phyloP scores from a whole-genome alignment of 306 rosid species.

The Hippophae rhamnoides region DNA sequence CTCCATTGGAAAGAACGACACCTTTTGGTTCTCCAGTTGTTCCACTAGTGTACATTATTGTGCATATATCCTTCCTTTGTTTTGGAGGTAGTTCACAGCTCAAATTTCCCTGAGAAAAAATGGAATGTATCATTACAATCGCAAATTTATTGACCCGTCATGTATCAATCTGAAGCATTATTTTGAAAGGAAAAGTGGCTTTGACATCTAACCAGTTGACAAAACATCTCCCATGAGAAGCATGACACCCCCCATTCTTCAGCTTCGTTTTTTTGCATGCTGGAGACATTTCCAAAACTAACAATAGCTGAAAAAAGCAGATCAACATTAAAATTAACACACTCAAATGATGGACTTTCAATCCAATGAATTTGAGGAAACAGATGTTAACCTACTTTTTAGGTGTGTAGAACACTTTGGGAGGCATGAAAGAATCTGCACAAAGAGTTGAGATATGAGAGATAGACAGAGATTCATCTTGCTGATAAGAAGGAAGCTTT shows the following conservation, averaged over 20 bases:
- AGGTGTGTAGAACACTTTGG: slow-evolving; percentile 50
- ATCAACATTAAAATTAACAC: slow-evolving; percentile 14
- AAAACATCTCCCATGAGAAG: slow-evolving; percentile 80
- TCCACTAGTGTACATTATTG: slow-evolving; percentile 95
- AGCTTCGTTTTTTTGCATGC: slow-evolving; percentile 67
- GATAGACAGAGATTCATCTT: neutral
- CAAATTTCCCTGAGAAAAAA: slow-evolving; percentile 42
- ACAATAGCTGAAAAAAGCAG: slow-evolving; percentile 55
- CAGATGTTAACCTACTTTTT: slow-evolving; percentile 47
- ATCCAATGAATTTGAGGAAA: slow-evolving; percentile 6
- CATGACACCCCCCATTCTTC: slow-evolving; percentile 65
- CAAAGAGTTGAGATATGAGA: slow-evolving; percentile 11
- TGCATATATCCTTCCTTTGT: slow-evolving; percentile 49
- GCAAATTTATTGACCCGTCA: neutral
- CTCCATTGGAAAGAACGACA: slow-evolving; percentile 59
- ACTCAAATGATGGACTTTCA: slow-evolving; percentile 6
- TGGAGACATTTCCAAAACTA: slow-evolving; percentile 58
- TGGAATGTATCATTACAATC: neutral
- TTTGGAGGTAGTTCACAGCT: slow-evolving; percentile 52
- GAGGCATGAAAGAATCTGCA: slow-evolving; percentile 81
- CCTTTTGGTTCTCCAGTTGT: slow-evolving; percentile 98
- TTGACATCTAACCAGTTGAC: slow-evolving; percentile 46
- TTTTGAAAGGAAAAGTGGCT: slow-evolving; percentile 1
- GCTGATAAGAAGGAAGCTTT: neutral
- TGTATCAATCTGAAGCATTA: slow-evolving; percentile 1